Evolutionary conservation across 768 basidiomycete genomes (phyloP).

Genomic region (Lactarius akahatsu): DNA sequence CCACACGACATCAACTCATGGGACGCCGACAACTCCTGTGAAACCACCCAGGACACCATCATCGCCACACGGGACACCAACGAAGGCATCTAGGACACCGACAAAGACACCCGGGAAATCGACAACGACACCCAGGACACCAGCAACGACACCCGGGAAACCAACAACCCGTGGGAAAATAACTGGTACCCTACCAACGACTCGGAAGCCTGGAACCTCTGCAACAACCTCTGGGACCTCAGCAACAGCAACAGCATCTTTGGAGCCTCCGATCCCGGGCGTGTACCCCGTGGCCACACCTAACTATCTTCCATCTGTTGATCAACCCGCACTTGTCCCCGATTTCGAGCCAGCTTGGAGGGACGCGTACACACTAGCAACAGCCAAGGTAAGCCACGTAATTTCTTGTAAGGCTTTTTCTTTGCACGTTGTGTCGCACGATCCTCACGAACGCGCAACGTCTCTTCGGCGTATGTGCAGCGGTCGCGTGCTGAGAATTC

Average conservation of each 20-base stretch:
- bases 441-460: not conserved
- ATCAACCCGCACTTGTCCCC: conserved; percentile 42
- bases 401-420: not conserved
- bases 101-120: not conserved
- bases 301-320: conserved; percentile 54
- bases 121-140: not conserved
- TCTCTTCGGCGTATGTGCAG: not conserved
- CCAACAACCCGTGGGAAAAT: not conserved
- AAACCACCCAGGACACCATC: too few species aligned
- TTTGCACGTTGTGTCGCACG: not conserved
- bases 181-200: not conserved
- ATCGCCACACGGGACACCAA: too few species aligned
- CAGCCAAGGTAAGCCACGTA: conserved; percentile 31
- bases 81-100: not conserved
- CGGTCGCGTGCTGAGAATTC: not conserved
- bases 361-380: conserved; percentile 57
- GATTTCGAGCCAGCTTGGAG: conserved; percentile 57
- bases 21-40: too few species aligned
- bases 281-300: conserved; percentile 58
- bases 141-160: too few species aligned
- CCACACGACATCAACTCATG: too few species aligned
- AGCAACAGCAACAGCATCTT: conserved; percentile 35
- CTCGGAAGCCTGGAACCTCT: too few species aligned
- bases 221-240: not conserved
- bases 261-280: conserved; percentile 50